These are phyloP conservation scores for Chamaecrista fasciculata DNA, from an alignment of 306 rosid genomes.

Conservation along the genomic window DNA sequence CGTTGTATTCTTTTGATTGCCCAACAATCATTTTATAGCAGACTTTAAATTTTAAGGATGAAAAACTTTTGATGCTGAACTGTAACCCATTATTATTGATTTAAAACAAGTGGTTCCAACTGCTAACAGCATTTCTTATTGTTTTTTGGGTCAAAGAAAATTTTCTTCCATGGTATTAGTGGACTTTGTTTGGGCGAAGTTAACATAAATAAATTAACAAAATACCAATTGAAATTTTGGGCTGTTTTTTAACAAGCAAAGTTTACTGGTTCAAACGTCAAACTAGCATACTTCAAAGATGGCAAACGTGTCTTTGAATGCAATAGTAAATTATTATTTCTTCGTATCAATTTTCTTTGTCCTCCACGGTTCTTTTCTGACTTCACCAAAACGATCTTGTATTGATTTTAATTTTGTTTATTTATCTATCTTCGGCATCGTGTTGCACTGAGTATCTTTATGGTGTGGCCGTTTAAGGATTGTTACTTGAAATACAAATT, in stretches of 20 bases:
- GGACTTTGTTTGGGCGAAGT: neutral
- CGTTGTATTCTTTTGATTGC: too few species aligned
- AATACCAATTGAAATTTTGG: neutral
- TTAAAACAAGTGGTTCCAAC: neutral
- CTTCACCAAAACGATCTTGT: neutral
- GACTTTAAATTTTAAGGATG: neutral
- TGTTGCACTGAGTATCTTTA: neutral
- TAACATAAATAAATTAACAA: neutral
- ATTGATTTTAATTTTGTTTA: neutral
- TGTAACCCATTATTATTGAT: neutral
- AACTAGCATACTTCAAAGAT: neutral
- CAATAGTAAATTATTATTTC: neutral
- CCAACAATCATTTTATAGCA: neutral
- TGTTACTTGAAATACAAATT: neutral
- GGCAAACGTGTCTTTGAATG: neutral
- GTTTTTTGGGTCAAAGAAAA: neutral
- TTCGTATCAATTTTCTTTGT: neutral
- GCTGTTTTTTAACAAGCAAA: neutral
- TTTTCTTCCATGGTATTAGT: neutral
- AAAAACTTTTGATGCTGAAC: neutral
- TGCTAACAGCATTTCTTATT: too few species aligned
- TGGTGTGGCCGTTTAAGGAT: neutral
- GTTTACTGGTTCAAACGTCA: neutral
- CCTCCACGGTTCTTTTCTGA: neutral
- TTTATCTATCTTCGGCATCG: neutral